Conservation (phyloP, 2,329 filamentous ascomycete species). For the Neonectria coccinea region DNA sequence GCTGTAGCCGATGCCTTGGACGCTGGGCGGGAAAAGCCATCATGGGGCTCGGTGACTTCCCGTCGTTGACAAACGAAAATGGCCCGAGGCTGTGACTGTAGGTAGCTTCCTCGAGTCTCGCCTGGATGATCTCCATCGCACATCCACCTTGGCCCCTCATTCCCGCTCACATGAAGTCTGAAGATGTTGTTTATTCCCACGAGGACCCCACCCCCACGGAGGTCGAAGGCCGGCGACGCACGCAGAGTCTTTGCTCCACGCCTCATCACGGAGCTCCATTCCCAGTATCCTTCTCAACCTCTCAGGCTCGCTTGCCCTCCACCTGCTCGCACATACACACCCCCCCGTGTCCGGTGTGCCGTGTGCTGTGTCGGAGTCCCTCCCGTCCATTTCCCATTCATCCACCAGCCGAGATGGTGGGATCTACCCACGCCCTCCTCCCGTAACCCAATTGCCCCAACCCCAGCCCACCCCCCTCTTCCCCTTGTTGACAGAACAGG, state of each 20-base stretch:
- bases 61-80: conserved; percentile 27
- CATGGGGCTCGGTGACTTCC: conserved; percentile 34
- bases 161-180: conserved; percentile 17
- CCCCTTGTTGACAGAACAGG: conserved; percentile 14
- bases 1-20: conserved; percentile 14
- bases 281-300: neutral
- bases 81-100: conserved; percentile 29
- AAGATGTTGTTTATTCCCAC: conserved; percentile 38
- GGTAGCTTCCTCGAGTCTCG: conserved; percentile 7
- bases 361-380: neutral
- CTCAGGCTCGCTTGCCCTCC: conserved; percentile 9
- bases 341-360: too few relatives aligned
- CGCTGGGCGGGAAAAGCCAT: conserved; percentile 14
- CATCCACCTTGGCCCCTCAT: conserved; percentile 25
- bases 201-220: conserved; percentile 44
- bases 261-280: neutral
- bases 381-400: conserved; percentile 9
- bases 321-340: neutral
- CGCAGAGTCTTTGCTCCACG: conserved; percentile 9
- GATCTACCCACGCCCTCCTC: conserved; percentile 13
- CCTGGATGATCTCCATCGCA: conserved; percentile 28
- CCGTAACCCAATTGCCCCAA: conserved; percentile 11
- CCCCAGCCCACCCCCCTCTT: conserved; percentile 23
- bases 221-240: conserved; percentile 41
- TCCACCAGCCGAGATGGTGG: conserved; percentile 1